Conservation (phyloP, 495 filamentous ascomycete species). For the Penicillium waksmanii region DNA sequence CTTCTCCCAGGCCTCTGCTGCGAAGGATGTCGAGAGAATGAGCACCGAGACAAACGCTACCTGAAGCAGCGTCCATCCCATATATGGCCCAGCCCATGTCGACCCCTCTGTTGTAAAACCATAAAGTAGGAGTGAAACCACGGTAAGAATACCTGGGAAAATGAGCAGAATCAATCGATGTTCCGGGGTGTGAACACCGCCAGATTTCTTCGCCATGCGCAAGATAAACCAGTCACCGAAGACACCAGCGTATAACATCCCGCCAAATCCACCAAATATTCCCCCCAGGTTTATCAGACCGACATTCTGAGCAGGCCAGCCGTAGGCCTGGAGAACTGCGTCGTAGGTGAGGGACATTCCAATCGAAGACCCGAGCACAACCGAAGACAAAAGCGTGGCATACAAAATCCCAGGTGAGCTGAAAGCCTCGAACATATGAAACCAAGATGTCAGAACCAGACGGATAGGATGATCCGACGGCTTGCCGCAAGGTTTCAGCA, state of each 20-base stretch:
- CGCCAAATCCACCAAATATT: conserved; percentile 40
- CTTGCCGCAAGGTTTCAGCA: conserved; percentile 29
- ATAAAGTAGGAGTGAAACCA: conserved; percentile 36
- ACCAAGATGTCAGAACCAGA: conserved; percentile 26
- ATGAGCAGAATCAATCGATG: conserved; percentile 42
- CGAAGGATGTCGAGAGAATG: conserved; percentile 40
- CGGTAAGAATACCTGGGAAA: conserved; percentile 33
- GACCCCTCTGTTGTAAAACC: conserved; percentile 37
- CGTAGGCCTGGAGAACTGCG: conserved; percentile 37
- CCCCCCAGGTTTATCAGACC: conserved; percentile 42
- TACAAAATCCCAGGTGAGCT: conserved; percentile 43
- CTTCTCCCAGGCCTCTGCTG: conserved; percentile 43
- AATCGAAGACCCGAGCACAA: conserved; percentile 37
- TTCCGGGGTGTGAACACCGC: conserved; percentile 39
- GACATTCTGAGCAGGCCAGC: conserved; percentile 34
- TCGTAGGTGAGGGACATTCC: conserved; percentile 42
- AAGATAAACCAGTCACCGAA: conserved; percentile 39
- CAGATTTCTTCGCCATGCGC: conserved; percentile 35
- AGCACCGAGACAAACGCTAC: conserved; percentile 40
- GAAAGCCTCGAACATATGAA: conserved; percentile 40
- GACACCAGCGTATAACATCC: conserved; percentile 41
- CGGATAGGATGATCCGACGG: conserved; percentile 15
- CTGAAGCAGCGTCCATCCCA: conserved; percentile 45
- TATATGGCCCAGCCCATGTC: conserved; percentile 41
- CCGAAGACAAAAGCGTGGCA: conserved; percentile 36